These are phyloP conservation scores for Auriscalpium microsporum DNA, from an alignment of 768 basidiomycete species.

Conservation along the genomic window DNA sequence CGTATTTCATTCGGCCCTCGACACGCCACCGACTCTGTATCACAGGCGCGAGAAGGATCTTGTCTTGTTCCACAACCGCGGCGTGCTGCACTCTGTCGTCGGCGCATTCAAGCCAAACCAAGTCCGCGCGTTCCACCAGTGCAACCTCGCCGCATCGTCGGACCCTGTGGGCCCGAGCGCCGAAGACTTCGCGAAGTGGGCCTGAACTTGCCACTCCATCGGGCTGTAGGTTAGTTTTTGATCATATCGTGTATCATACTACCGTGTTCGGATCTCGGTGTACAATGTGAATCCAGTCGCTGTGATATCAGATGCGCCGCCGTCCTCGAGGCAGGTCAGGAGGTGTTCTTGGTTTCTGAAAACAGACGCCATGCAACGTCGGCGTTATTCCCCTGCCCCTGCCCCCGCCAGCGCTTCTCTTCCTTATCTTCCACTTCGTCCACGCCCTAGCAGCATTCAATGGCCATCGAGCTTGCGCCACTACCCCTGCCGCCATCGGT, in stretches of 20 bases:
- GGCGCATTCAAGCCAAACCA: conserved; percentile 62
- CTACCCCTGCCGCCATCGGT: conserved; percentile 68
- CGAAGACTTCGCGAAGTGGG: conserved; percentile 61
- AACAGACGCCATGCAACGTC: no score
- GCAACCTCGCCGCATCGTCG: conserved; percentile 77
- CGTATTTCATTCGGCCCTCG: background rate
- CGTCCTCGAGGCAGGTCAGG: no score
- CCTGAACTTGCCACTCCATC: conserved; percentile 21
- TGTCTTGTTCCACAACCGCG: conserved; percentile 82
- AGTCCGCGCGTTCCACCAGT: conserved; percentile 75
- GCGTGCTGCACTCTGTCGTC: conserved; percentile 71
- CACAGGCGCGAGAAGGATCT: conserved; percentile 55
- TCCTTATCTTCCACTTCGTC: background rate
- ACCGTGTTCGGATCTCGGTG: no score
- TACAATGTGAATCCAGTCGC: no score
- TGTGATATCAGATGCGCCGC: no score
- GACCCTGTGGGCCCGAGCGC: conserved; percentile 58
- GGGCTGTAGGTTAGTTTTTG: no score
- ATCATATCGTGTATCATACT: no score
- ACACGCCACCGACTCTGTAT: background rate
- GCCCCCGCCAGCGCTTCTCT: background rate
- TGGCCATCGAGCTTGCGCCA: conserved; percentile 61
- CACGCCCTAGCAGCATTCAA: conserved; percentile 18
- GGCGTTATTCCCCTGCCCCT: no score
- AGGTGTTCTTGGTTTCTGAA: no score